Evolutionary conservation across 2,329 filamentous ascomycete species (phyloP).

Genomic region (Fusarium algeriense): DNA sequence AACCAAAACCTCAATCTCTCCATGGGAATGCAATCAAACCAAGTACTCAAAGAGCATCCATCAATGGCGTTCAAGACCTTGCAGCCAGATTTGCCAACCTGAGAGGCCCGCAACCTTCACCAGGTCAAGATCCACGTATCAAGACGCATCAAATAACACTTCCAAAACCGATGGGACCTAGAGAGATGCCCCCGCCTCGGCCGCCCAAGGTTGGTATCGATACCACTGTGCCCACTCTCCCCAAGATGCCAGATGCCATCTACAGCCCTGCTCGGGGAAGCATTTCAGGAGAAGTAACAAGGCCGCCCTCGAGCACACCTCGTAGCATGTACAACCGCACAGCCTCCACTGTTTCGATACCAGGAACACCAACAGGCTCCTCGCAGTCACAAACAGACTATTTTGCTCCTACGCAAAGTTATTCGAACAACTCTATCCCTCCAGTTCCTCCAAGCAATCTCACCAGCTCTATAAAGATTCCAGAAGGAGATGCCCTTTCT

Average conservation of each 20-base stretch:
- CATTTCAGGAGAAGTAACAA: slow-evolving; percentile 72
- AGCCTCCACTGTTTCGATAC: slow-evolving; percentile 62
- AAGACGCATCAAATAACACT: slow-evolving; percentile 61
- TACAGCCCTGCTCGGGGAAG: slow-evolving; percentile 83
- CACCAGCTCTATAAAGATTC: slow-evolving; percentile 60
- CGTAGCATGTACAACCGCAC: slow-evolving; percentile 73
- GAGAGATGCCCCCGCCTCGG: slow-evolving; percentile 64
- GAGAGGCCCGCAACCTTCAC: slow-evolving; percentile 57
- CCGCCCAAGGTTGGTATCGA: slow-evolving; percentile 62
- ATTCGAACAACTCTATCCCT: slow-evolving; percentile 44
- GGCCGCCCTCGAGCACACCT: slow-evolving; percentile 73
- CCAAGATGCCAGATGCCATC: slow-evolving; percentile 79
- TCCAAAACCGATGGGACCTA: slow-evolving; percentile 59
- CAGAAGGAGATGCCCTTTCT: slow-evolving; percentile 70
- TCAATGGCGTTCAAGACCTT: slow-evolving; percentile 61
- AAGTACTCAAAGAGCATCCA: slow-evolving; percentile 45
- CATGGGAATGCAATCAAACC: slow-evolving; percentile 67
- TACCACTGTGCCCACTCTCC: slow-evolving; percentile 68
- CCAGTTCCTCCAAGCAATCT: slow-evolving; percentile 55
- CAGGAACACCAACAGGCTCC: slow-evolving; percentile 47
- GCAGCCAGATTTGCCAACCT: slow-evolving; percentile 69
- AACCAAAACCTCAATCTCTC: slow-evolving; percentile 76
- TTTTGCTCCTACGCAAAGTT: slow-evolving; percentile 47
- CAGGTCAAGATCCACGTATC: slow-evolving; percentile 65
- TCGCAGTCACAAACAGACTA: slow-evolving; percentile 51